Conservation (phyloP, 2,329 filamentous ascomycete genomes). For the Cytospora mali region DNA sequence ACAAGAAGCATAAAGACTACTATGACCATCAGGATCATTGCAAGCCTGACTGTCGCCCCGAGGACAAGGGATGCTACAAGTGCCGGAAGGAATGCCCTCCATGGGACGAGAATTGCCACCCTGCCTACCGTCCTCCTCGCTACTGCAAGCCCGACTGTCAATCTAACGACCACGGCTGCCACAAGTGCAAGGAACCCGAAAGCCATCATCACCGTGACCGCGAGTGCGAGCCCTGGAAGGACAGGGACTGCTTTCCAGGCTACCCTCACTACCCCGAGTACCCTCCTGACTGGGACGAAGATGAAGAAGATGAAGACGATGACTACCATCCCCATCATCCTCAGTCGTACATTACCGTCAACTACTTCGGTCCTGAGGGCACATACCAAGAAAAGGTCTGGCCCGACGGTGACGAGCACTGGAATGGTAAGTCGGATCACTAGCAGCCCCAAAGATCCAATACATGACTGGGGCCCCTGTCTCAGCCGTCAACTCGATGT, state of each 20-base stretch:
- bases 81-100: constrained; percentile 17
- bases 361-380: constrained; percentile 13
- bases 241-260: neutral
- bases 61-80: constrained; percentile 12
- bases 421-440: constrained; percentile 18
- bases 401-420: constrained; percentile 26
- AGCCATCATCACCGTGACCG: neutral
- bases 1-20: constrained; percentile 5
- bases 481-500: neutral
- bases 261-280: constrained; percentile 4
- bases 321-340: constrained; percentile 13
- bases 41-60: constrained; percentile 16
- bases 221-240: constrained; percentile 4
- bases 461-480: neutral
- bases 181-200: neutral
- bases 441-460: too few species aligned
- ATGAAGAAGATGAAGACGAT: neutral
- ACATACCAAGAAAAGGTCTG: constrained; percentile 23
- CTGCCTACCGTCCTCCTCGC: constrained; percentile 2
- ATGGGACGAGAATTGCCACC: constrained; percentile 15
- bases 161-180: neutral
- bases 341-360: constrained; percentile 10
- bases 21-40: constrained; percentile 16
- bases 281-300: constrained; percentile 10
- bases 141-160: constrained; percentile 2